Evolutionary conservation across 306 rosid genomes (phyloP).

Genomic region (Rosa chinensis): DNA sequence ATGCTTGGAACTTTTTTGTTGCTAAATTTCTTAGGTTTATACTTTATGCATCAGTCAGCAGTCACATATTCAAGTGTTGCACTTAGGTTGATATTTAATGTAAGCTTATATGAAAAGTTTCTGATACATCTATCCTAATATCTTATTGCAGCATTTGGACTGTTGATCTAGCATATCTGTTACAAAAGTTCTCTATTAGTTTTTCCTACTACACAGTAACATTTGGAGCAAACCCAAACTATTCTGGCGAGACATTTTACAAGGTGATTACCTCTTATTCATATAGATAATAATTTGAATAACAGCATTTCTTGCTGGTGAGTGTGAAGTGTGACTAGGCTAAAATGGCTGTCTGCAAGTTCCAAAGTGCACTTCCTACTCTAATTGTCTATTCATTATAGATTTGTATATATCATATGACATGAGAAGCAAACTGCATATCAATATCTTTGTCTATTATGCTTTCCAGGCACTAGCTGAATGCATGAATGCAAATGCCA

Average conservation of each 20-base stretch:
- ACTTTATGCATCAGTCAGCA: neutral
- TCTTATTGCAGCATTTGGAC: conserved; percentile 89
- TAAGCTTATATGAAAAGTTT: conserved; percentile 24
- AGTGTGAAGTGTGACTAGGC: neutral
- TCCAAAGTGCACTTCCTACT: neutral
- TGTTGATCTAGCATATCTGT: conserved; percentile 85
- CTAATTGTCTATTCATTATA: neutral
- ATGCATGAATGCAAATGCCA: neutral
- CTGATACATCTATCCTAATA: conserved; percentile 28
- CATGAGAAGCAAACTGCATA: neutral
- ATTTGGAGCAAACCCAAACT: conserved; percentile 88
- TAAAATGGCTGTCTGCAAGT: neutral
- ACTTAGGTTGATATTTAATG: neutral
- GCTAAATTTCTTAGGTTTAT: conserved; percentile 10
- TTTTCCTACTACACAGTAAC: conserved; percentile 94
- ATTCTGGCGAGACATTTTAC: conserved; percentile 84
- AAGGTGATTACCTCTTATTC: conserved; percentile 52
- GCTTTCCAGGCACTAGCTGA: neutral
- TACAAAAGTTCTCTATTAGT: conserved; percentile 65
- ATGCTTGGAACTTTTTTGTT: conserved; percentile 9
- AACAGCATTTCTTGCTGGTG: neutral
- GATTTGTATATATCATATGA: neutral
- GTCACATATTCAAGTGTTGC: neutral
- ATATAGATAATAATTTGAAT: neutral
- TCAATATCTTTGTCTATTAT: neutral